Evolutionary conservation across 306 rosid species (phyloP), one percentile per base, ranked within the genome.

Genomic region (Astragalus membranaceus): DNA sequence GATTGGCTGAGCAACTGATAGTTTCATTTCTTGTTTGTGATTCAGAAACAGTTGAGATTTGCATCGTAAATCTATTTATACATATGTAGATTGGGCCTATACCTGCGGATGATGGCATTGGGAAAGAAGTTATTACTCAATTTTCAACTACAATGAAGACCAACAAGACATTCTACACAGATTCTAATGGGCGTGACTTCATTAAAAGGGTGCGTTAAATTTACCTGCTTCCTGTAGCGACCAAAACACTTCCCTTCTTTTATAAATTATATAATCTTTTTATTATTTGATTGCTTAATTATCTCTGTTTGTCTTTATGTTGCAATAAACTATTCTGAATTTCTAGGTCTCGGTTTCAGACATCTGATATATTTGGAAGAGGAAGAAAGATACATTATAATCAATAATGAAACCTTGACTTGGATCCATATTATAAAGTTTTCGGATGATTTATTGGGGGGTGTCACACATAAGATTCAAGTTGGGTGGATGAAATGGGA

Each of bases 131-230:
- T 67, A 75, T 69, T 20, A 85, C 96, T 83, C 97, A 85, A 67
- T 67, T 94, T 67, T 60, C 85, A 70, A 87, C 97, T 16, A 44
- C 80, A 60, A 61, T 90, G 87, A 63, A 72, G 75, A 88, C 81
- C 76, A 86, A 87, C 75, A 87, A 79, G 79, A 84, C 92, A 44
- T 94, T 94, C 85, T 90, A 81, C 73, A 87, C 97, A 29, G 98
- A 94, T 82, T 94, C 98, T 61, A 94, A 87, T 51, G 98, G 98
- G 20, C 96, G 96, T 30, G 98, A 94, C 69, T 94, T 90, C 75
- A 87, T 94, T 74, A 80, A 87, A 84, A 86, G 98, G 87, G 98
- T 94, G 82, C 68, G 82, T 60, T 44, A 43, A 29, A 64, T 39
- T 64, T 78, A 10, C 59, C 51, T 75, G 7, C 36, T n/a, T n/a